Evolutionary conservation across 495 filamentous ascomycete species (phyloP).

Genomic region (Parathielavia hyrcaniae): DNA sequence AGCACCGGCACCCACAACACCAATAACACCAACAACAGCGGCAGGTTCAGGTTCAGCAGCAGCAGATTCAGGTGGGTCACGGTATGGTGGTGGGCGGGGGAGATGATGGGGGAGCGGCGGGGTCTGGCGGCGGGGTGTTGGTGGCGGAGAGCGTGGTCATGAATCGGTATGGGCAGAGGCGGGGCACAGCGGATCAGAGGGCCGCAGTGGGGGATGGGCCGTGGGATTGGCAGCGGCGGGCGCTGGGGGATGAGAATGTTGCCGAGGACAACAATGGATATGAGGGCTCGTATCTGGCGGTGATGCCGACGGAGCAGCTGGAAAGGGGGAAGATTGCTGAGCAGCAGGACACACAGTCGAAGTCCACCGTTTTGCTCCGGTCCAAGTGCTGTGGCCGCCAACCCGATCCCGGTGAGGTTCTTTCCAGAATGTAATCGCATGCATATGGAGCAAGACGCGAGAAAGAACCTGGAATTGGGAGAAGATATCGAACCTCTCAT

Average conservation of each 20-base stretch:
- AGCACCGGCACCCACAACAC: too few relatives aligned
- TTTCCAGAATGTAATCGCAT: constrained; percentile 12
- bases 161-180: constrained; percentile 28
- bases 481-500: constrained; percentile 13
- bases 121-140: constrained; percentile 4
- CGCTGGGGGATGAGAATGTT: constrained; percentile 21
- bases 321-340: constrained; percentile 10
- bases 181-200: constrained; percentile 31
- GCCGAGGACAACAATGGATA: constrained; percentile 14
- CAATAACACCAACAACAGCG: too few relatives aligned
- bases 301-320: constrained; percentile 12
- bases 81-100: neutral
- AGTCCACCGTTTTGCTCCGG: neutral
- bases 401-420: neutral
- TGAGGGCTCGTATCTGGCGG: constrained; percentile 17
- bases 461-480: constrained; percentile 3
- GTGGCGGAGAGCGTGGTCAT: constrained; percentile 20
- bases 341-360: neutral
- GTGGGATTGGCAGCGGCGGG: constrained; percentile 28
- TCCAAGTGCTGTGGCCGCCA: neutral
- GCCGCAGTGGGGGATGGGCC: constrained; percentile 20
- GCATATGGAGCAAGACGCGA: neutral
- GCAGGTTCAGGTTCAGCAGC: too few relatives aligned
- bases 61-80: too few relatives aligned
- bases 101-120: neutral